Base-by-base conservation (phyloP, 2,329 filamentous ascomycete genomes). In the Colletotrichum truncatum region DNA sequence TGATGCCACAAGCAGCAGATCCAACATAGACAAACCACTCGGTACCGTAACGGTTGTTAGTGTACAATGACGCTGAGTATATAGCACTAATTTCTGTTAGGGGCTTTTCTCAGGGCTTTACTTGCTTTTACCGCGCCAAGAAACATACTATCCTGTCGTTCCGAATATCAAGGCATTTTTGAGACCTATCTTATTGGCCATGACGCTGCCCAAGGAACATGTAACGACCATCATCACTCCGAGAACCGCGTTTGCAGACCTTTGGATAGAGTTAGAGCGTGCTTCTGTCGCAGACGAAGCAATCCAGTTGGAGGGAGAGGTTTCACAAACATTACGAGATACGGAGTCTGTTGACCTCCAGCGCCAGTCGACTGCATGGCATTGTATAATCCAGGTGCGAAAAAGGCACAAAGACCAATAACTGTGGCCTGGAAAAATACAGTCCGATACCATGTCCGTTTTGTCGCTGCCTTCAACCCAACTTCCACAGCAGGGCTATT, bases 41-140 rank as follows among this genome's bases (percentile, higher is more conserved):
- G 1, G 53, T 71, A 9, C 73, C 72, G 34, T 73, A 73, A 2
- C 70, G 67, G 41, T 73, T 79, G 61, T 79, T 79, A 3, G 72
- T 68, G 64, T 80, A 78, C n/a, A 80, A 60, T 0, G 74, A 75
- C 0, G 77, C 76, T 1, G 74, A 74, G 58, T 78, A 80, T 3
- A 79, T 48, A 3, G 54, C 54, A 10, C 54, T 49, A 10, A 0
- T 14, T 5, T 16, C 9, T 6, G 10, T 43, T n/a, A n/a, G n/a
- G n/a, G n/a, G n/a, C n/a, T n/a, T n/a, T n/a, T n/a, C n/a, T n/a
- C n/a, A n/a, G n/a, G n/a, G n/a, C n/a, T n/a, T n/a, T n/a, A n/a
- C n/a, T n/a, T n/a, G n/a, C n/a, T n/a, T n/a, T n/a, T n/a, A n/a
- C n/a, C n/a, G n/a, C n/a, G n/a, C n/a, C n/a, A n/a, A n/a, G n/a